Evolutionary conservation across 1,284 basidiomycete species (phyloP).

Genomic region (Golubevia pallescens): DNA sequence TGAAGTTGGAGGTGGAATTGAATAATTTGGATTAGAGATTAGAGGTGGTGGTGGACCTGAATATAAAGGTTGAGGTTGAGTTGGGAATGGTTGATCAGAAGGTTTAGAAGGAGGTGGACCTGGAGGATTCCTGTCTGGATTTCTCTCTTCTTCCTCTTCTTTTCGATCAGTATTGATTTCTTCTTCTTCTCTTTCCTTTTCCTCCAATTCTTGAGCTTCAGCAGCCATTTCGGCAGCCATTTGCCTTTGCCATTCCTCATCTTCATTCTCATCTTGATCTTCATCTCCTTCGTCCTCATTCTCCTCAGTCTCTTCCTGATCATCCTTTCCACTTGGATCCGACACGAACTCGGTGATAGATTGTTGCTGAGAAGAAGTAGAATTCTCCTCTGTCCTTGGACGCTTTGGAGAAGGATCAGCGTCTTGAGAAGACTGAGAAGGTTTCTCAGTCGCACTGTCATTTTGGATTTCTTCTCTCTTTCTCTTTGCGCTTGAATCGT

Average conservation of each 20-base stretch:
- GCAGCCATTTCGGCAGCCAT: too few species aligned
- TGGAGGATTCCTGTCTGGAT: background rate
- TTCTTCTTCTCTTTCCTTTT: too few species aligned
- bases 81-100: background rate
- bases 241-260: too few species aligned
- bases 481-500: background rate
- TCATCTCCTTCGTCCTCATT: background rate
- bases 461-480: background rate
- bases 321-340: background rate
- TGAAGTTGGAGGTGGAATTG: too few species aligned
- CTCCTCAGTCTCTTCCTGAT: background rate
- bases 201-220: too few species aligned
- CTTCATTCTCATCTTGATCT: background rate
- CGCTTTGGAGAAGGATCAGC: background rate
- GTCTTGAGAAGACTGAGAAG: too few species aligned
- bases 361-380: constrained; percentile 1
- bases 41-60: background rate
- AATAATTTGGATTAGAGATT: too few species aligned
- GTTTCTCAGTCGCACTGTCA: background rate
- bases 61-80: background rate
- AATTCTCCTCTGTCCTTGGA: background rate
- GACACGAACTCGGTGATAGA: background rate
- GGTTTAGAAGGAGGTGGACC: too few species aligned
- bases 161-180: too few species aligned
- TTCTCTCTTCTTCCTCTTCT: too few species aligned